Conservation (phyloP, 192 early-diverging fungal genomes). For the Backusella sp. region DNA sequence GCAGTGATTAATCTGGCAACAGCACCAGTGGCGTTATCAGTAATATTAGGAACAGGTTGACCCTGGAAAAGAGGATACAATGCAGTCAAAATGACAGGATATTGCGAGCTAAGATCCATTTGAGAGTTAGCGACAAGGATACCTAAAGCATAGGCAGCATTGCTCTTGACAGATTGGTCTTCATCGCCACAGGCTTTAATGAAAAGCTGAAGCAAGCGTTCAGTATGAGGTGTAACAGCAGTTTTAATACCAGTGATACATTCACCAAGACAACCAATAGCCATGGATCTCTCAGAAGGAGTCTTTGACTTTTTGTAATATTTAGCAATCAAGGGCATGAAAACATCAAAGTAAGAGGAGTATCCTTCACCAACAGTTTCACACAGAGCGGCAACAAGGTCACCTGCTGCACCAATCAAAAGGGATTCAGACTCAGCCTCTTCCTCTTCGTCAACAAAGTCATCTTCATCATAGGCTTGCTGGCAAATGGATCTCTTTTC, state of each 20-base stretch:
- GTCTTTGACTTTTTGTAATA: constrained; percentile 76
- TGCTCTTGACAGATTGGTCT: constrained; percentile 82
- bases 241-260: constrained; percentile 61
- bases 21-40: constrained; percentile 81
- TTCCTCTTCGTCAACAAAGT: constrained; percentile 75
- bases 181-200: constrained; percentile 71
- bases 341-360: constrained; percentile 70
- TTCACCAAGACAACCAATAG: constrained; percentile 86
- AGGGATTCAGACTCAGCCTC: constrained; percentile 83
- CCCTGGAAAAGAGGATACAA: constrained; percentile 63
- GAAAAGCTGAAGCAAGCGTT: constrained; percentile 69
- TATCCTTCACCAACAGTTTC: constrained; percentile 74
- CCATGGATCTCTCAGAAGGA: constrained; percentile 84
- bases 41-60: constrained; percentile 49
- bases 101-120: constrained; percentile 66
- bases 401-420: constrained; percentile 75
- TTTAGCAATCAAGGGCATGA: constrained; percentile 77
- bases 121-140: constrained; percentile 66
- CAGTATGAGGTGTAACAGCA: constrained; percentile 57
- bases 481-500: constrained; percentile 77
- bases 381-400: constrained; percentile 79
- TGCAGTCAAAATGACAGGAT: constrained; percentile 57
- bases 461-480: constrained; percentile 65
- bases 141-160: constrained; percentile 82
- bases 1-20: constrained; percentile 73